Conservation (phyloP, 2,329 filamentous ascomycete species). For the Capronia coronata region DNA sequence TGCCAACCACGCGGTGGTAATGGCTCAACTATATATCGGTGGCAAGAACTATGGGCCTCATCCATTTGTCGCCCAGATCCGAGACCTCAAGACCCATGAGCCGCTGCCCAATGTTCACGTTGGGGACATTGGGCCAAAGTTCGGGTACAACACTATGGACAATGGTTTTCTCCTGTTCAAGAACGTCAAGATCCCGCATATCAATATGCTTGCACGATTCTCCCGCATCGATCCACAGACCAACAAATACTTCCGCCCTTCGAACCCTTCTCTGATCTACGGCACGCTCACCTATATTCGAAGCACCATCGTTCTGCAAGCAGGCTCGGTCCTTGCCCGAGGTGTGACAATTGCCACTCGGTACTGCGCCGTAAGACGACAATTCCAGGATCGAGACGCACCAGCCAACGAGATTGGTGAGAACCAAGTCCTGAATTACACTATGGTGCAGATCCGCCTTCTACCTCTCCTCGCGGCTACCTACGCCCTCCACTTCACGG, state of each 20-base stretch:
- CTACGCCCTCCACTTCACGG: conserved; percentile 74
- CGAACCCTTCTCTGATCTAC: conserved; percentile 62
- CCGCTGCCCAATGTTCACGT: conserved; percentile 64
- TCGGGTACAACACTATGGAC: conserved; percentile 75
- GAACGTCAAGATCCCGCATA: conserved; percentile 66
- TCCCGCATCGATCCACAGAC: conserved; percentile 62
- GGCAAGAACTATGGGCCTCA: conserved; percentile 68
- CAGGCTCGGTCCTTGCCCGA: conserved; percentile 63
- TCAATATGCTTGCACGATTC: conserved; percentile 67
- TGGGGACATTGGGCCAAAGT: conserved; percentile 75
- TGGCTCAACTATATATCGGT: conserved; percentile 65
- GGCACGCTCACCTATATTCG: conserved; percentile 71
- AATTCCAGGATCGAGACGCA: conserved; percentile 70
- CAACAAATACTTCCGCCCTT: conserved; percentile 60
- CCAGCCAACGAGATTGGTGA: conserved; percentile 53
- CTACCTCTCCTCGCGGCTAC: conserved; percentile 66
- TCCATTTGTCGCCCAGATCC: conserved; percentile 69
- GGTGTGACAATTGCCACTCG: conserved; percentile 72
- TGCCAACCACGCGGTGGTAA: conserved; percentile 71
- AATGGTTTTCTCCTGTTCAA: conserved; percentile 75
- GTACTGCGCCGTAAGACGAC: conserved; percentile 66
- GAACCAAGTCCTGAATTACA: conserved; percentile 72
- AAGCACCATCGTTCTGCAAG: conserved; percentile 65
- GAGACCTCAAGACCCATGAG: conserved; percentile 63
- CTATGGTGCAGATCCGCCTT: conserved; percentile 70